Evolutionary conservation across 2,329 filamentous ascomycete genomes (phyloP).

Genomic region (Pseudogymnoascus sp.): DNA sequence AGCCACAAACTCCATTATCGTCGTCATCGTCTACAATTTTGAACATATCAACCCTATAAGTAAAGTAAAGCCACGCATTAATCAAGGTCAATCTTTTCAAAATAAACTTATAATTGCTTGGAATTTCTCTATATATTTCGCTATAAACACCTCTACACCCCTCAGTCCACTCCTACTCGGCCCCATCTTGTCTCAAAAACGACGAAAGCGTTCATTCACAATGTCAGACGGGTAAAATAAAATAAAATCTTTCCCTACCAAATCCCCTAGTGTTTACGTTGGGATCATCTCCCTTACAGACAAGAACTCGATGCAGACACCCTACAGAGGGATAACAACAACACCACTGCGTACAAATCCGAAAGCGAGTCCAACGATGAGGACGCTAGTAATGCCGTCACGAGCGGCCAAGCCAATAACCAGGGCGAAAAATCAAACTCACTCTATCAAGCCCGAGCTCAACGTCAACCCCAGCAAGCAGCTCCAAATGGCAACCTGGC

Average conservation of each 20-base stretch:
- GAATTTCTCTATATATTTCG: not conserved
- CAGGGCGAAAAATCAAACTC: not conserved
- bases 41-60: not conserved
- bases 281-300: not conserved
- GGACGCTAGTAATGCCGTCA: not conserved
- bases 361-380: not conserved
- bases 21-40: not conserved
- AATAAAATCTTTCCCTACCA: not conserved
- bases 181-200: not conserved
- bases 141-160: not conserved
- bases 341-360: not conserved
- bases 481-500: not conserved
- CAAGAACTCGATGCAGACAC: not conserved
- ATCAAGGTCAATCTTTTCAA: not conserved
- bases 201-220: not conserved
- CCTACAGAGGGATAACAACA: not conserved
- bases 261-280: not conserved
- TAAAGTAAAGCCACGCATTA: not conserved
- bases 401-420: not conserved
- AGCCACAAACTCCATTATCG: not conserved
- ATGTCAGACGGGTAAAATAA: not conserved
- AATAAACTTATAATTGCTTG: not conserved
- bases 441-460: not conserved
- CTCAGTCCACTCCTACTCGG: not conserved
- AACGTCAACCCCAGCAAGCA: not conserved